A percentile compares a stretch with the other conserved stretches of the same genome.
Evolutionary conservation across 176 grass and related monocot genomes (phyloP).

Genomic region (Thalia dealbata): DNA sequence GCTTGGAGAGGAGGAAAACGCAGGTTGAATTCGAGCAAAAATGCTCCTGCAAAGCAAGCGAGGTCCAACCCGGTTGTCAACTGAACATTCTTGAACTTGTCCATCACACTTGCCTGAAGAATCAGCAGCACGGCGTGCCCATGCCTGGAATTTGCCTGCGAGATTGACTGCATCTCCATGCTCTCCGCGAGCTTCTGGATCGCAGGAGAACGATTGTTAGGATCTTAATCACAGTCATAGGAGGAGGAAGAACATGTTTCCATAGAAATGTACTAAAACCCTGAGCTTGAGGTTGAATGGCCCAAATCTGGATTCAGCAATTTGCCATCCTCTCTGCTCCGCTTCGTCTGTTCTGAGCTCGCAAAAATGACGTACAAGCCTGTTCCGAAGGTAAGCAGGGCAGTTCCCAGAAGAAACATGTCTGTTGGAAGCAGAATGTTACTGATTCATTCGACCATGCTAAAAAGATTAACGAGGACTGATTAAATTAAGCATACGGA

Average conservation of each 20-base stretch:
- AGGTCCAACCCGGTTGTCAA: conserved; percentile 48
- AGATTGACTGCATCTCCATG: conserved; percentile 36
- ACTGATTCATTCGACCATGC: neutral
- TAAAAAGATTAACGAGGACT: neutral
- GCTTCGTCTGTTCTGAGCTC: conserved; percentile 18
- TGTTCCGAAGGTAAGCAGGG: conserved; percentile 78
- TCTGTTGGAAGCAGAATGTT: conserved; percentile 29
- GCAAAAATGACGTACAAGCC: conserved; percentile 55
- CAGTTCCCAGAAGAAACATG: conserved; percentile 83
- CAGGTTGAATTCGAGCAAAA: conserved; percentile 60
- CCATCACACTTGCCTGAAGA: conserved; percentile 57
- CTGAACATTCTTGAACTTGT: conserved; percentile 72
- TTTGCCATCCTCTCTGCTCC: conserved; percentile 24
- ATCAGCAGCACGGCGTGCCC: conserved; percentile 62
- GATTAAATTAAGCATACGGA: conserved; percentile 26
- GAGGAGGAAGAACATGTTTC: neutral
- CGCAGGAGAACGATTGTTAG: neutral
- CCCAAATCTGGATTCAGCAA: conserved; percentile 29
- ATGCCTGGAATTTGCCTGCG: conserved; percentile 64
- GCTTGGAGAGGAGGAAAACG: conserved; percentile 65
- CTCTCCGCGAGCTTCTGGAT: conserved; percentile 63
- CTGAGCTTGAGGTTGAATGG: conserved; percentile 45
- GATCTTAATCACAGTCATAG: neutral
- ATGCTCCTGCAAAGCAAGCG: conserved; percentile 61
- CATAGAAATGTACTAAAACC: neutral